Evolutionary conservation across 352 stramenopile species (phyloP).

Genomic region (Globisporangium nunn): DNA sequence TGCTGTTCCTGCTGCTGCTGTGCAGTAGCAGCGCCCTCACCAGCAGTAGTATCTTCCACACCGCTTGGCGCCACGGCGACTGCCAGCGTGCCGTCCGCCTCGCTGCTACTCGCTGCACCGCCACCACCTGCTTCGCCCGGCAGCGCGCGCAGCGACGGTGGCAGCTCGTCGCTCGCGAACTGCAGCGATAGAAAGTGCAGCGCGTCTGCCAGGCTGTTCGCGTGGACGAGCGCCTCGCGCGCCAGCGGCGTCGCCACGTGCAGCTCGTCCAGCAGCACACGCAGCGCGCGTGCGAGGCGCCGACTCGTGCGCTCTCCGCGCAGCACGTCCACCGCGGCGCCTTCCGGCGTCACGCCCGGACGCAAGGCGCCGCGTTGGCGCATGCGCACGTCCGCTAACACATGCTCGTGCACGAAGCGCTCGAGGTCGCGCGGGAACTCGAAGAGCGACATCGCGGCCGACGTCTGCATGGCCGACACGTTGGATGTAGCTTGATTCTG

Average conservation of each 20-base stretch:
- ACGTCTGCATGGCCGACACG: too few relatives aligned
- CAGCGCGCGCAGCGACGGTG: slow-evolving; percentile 29
- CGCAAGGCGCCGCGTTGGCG: slow-evolving; percentile 40
- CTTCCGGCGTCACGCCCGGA: slow-evolving; percentile 29
- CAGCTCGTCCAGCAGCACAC: slow-evolving; percentile 32
- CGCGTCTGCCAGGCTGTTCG: slow-evolving; percentile 63
- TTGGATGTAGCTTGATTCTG: too few relatives aligned
- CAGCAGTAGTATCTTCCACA: neutral
- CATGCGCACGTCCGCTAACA: slow-evolving; percentile 17
- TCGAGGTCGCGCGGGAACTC: slow-evolving; percentile 56
- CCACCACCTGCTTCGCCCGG: neutral
- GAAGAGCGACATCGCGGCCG: slow-evolving; percentile 10
- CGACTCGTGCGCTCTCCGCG: slow-evolving; percentile 31
- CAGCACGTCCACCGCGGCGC: slow-evolving; percentile 30
- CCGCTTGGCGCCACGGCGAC: slow-evolving; percentile 21
- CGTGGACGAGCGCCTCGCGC: slow-evolving; percentile 41
- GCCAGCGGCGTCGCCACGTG: slow-evolving; percentile 7
- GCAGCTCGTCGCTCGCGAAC: slow-evolving; percentile 46
- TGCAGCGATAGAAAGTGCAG: slow-evolving; percentile 59
- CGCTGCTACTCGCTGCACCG: slow-evolving; percentile 1
- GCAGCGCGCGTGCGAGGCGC: slow-evolving; percentile 44
- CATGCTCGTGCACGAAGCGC: slow-evolving; percentile 33
- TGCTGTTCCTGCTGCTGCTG: neutral
- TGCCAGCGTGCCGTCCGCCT: slow-evolving; percentile 21
- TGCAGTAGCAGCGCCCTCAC: neutral